Conservation (phyloP, 2,329 filamentous ascomycete species). For the Neurospora sp. region DNA sequence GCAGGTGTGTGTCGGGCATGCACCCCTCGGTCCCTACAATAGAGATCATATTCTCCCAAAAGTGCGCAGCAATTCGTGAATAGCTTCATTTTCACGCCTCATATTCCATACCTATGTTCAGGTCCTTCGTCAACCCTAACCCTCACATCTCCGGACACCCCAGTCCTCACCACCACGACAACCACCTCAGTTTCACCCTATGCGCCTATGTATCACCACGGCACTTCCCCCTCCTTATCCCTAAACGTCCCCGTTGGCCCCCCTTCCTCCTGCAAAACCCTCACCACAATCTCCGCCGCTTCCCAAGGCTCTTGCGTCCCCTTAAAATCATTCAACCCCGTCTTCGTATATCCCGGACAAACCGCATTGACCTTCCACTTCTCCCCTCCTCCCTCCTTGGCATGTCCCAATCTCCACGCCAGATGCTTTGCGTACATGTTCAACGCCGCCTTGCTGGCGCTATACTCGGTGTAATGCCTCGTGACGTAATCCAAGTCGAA, state of each 20-base stretch:
- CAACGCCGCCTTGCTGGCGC: constrained; percentile 19
- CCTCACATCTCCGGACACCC: not conserved
- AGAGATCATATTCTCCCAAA: not conserved
- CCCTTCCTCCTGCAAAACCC: constrained; percentile 17
- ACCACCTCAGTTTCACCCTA: not conserved
- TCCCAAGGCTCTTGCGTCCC: constrained; percentile 9
- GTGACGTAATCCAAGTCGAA: constrained; percentile 2
- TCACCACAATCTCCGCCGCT: constrained; percentile 17
- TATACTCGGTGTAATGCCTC: constrained; percentile 12
- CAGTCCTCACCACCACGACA: not conserved
- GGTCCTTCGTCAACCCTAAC: not conserved
- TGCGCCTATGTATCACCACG: constrained; percentile 11
- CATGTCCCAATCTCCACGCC: constrained; percentile 5
- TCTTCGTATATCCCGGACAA: constrained; percentile 19
- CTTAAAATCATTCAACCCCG: constrained; percentile 15
- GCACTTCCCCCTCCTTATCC: constrained; percentile 8
- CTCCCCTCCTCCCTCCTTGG: constrained; percentile 1
- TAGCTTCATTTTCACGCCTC: not conserved
- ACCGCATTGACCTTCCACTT: constrained; percentile 20
- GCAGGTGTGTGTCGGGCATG: no score
- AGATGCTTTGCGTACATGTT: constrained; percentile 16
- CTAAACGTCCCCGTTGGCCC: constrained; percentile 17
- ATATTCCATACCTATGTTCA: not conserved
- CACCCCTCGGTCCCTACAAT: no score
- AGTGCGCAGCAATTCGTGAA: not conserved